Base-by-base conservation (phyloP, 2,329 filamentous ascomycete species). In the Cryphonectria nitschkei region DNA sequence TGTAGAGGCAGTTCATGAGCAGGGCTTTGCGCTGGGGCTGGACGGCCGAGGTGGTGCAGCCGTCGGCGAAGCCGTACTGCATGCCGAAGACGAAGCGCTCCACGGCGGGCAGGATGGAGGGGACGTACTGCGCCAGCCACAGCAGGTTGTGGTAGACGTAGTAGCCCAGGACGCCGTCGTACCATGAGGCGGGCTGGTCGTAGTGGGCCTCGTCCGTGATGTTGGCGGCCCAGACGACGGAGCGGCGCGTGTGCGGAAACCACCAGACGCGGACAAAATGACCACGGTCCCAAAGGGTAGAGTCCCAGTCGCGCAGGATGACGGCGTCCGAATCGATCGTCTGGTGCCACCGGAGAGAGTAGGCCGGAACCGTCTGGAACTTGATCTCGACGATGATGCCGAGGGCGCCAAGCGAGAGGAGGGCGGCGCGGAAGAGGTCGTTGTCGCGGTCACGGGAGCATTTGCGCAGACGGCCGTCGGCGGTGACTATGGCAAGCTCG, bases 31-130 rank as follows among this genome's bases (percentile, higher is more conserved):
- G 89, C 74, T 92, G 92, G 32, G 92, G 90, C 80, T 98, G 92
- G 26, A 98, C 88, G 7, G 92, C 95, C n/a, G 87, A 85, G 56
- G 89, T 92, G 67, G 86, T 86, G 3, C 86, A 87, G 65, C 89
- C 90, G 72, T 93, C 88, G 46, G 85, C 85, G 85, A 98, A 98
- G 67, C 95, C 95, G 79, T 98, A 98, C 81, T 98, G 95, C 92
- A 98, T 94, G 76, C 95, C 94, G 77, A 98, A 98, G 69, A 98
- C 92, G 79, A 98, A 95, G 92, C 94, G 96, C 81, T 99, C 96
- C 46, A 98, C 88, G 88, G 90, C 93, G 0, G 95, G 96, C 7
- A 97, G 85, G 69, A 97, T 87, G 62, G 89, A 87, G 1, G 96
- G 96, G 26, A 95, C 80, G 76, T 90, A 93, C 73, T 95, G 92